phyloP scores from a whole-genome alignment of 805 yeast genomes.

The Metschnikowia santaceciliae region DNA sequence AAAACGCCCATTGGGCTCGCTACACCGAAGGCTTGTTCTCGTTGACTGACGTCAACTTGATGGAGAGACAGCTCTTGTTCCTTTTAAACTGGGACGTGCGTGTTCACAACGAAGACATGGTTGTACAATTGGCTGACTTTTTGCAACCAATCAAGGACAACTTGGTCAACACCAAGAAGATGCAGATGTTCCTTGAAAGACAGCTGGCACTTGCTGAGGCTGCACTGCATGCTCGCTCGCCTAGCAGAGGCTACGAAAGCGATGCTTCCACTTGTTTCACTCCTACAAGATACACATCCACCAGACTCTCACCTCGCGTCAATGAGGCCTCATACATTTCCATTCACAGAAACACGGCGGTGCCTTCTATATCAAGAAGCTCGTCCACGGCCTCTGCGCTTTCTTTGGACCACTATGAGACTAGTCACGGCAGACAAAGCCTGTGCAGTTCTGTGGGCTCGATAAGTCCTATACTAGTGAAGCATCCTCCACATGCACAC shows the following conservation, averaged over 20 bases:
- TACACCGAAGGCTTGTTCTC: constrained; percentile 72
- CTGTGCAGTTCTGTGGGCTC: constrained; percentile 20
- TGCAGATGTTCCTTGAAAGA: constrained; percentile 28
- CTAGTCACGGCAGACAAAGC: constrained; percentile 21
- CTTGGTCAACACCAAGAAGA: constrained; percentile 30
- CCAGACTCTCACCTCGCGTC: constrained; percentile 5
- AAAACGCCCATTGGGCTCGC: constrained; percentile 74
- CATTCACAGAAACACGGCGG: not conserved
- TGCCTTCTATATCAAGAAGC: constrained; percentile 13
- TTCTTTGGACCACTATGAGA: constrained; percentile 13
- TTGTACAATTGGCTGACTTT: constrained; percentile 39
- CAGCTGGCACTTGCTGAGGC: constrained; percentile 21
- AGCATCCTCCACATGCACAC: not conserved
- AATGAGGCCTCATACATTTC: not conserved
- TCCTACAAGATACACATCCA: not conserved
- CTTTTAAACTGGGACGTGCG: constrained; percentile 68
- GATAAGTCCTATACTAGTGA: constrained; percentile 10
- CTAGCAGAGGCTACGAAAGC: not conserved
- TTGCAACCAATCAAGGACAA: constrained; percentile 49
- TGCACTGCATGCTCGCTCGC: not conserved
- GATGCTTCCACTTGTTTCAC: not conserved
- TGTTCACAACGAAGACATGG: constrained; percentile 43
- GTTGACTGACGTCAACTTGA: constrained; percentile 65
- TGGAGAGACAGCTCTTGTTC: constrained; percentile 73
- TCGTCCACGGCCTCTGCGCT: constrained; percentile 15